A percentile compares a stretch with the other conserved stretches of the same genome.
phyloP scores from a whole-genome alignment of 257 asterid species.

The Dorcoceras hygrometricum region DNA sequence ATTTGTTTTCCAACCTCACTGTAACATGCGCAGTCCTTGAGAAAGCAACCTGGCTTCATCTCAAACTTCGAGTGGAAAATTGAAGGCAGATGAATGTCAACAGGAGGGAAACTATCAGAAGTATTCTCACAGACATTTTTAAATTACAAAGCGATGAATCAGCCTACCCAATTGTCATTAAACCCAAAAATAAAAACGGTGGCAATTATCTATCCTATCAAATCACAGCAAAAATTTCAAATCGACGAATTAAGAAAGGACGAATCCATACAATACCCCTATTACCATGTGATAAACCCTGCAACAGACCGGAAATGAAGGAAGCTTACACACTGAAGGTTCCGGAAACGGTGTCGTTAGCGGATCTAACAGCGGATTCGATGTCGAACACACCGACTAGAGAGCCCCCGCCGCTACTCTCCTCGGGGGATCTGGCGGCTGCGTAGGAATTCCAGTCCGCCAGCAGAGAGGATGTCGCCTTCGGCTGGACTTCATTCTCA shows the following conservation, averaged over 20 bases:
- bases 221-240: not conserved
- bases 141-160: not conserved
- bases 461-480: constrained; percentile 55
- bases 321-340: constrained; percentile 70
- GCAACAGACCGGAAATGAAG: not conserved
- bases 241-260: not conserved
- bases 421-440: constrained; percentile 56
- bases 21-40: not conserved
- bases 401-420: constrained; percentile 41
- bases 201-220: not conserved
- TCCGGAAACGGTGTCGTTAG: constrained; percentile 87
- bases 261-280: not conserved
- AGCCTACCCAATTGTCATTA: not conserved
- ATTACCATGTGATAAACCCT: not conserved
- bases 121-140: not conserved
- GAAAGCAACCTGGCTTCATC: constrained; percentile 15
- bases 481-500: constrained; percentile 37
- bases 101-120: not conserved
- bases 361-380: constrained; percentile 83
- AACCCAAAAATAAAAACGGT: not conserved
- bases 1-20: not conserved
- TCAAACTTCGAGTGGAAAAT: not conserved
- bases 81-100: not conserved
- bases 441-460: constrained; percentile 85
- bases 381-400: constrained; percentile 64